These are phyloP conservation scores for Butyriboletus appendiculatus DNA, from an alignment of 1,284 basidiomycete genomes.

Conservation along the genomic window DNA sequence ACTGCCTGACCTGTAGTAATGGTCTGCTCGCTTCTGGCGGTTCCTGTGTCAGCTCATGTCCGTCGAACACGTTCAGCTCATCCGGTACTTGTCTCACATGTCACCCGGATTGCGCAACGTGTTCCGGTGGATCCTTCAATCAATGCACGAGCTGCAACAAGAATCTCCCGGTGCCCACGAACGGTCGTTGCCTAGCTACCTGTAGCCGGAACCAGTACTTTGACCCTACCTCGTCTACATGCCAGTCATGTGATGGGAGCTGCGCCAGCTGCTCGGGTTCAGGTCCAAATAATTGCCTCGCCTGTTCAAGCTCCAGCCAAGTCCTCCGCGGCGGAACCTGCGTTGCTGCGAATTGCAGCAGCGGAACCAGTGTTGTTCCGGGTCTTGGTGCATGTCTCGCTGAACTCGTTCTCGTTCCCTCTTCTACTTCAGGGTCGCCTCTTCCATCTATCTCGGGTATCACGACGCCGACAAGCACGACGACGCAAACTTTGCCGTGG, in stretches of 20 bases:
- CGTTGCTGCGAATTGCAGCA: constrained; percentile 57
- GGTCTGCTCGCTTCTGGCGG: constrained; percentile 66
- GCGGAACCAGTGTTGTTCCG: constrained; percentile 53
- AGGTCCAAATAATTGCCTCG: constrained; percentile 67
- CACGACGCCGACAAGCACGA: constrained; percentile 43
- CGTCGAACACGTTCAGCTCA: constrained; percentile 65
- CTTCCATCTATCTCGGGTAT: constrained; percentile 60
- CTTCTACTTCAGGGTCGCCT: constrained; percentile 44
- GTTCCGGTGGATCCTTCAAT: constrained; percentile 69
- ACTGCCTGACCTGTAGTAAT: constrained; percentile 71
- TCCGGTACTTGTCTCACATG: constrained; percentile 67
- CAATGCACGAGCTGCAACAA: constrained; percentile 74
- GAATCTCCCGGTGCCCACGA: constrained; percentile 66
- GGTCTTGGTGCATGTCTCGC: constrained; percentile 78
- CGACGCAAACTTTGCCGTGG: constrained; percentile 53
- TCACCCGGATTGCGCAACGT: constrained; percentile 80
- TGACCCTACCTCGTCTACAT: constrained; percentile 61
- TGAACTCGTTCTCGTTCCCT: constrained; percentile 60
- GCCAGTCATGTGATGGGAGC: constrained; percentile 68
- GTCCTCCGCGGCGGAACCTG: constrained; percentile 68
- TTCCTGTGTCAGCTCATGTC: constrained; percentile 72
- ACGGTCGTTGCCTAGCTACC: constrained; percentile 73
- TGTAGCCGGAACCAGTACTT: constrained; percentile 73
- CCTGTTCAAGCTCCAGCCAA: constrained; percentile 62
- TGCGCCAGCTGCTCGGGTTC: constrained; percentile 74